phyloP scores from a whole-genome alignment of 176 grass and related monocot genomes.

The Phyllostachys edulis region DNA sequence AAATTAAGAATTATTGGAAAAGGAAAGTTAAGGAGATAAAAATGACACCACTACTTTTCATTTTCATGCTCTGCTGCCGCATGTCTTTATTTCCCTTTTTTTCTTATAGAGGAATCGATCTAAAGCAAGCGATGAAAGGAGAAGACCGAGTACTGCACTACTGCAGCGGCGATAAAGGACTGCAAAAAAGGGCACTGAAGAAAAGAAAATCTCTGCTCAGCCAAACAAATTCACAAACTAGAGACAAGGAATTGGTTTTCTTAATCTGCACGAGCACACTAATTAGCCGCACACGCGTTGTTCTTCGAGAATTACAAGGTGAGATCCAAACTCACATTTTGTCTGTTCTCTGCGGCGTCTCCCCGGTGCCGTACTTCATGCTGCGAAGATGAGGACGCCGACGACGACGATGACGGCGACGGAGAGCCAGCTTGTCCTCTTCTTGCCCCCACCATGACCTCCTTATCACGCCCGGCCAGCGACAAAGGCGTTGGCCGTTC shows the following conservation, averaged over 20 bases:
- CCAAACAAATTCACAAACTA: slow-evolving; percentile 31
- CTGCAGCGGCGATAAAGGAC: slow-evolving; percentile 11
- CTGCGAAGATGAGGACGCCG: slow-evolving; percentile 42
- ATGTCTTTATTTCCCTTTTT: slow-evolving; percentile 9
- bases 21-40: neutral
- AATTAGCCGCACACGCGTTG: neutral
- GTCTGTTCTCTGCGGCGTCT: slow-evolving; percentile 40
- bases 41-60: neutral
- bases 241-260: neutral
- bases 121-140: slow-evolving; percentile 27
- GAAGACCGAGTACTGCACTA: neutral
- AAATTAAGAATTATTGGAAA: neutral
- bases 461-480: slow-evolving; percentile 34
- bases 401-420: slow-evolving; percentile 44
- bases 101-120: slow-evolving; percentile 27
- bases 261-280: slow-evolving; percentile 18
- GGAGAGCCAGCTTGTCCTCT: slow-evolving; percentile 25
- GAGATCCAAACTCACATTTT: slow-evolving; percentile 89
- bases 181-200: slow-evolving; percentile 9
- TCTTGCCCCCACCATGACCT: slow-evolving; percentile 37
- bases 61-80: neutral
- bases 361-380: slow-evolving; percentile 41
- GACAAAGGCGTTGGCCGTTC: slow-evolving; percentile 39
- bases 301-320: slow-evolving; percentile 58
- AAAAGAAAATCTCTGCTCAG: slow-evolving; percentile 25